These are phyloP conservation scores for Glycine tomentella DNA, from an alignment of 306 rosid genomes.

Conservation along the genomic window DNA sequence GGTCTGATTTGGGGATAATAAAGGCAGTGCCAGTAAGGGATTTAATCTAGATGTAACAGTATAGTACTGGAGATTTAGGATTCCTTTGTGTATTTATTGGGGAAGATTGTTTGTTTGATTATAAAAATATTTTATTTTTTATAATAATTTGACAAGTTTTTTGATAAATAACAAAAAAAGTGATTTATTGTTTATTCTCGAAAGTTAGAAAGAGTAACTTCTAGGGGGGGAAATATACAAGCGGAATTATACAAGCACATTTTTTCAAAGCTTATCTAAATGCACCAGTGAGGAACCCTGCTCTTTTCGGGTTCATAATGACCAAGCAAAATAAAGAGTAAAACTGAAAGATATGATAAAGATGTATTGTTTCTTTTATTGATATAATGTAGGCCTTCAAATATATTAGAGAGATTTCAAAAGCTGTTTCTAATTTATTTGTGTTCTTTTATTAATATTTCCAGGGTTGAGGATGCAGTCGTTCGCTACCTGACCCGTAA, in stretches of 20 bases:
- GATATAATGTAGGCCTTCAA: conserved; percentile 3
- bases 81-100: too few relatives aligned
- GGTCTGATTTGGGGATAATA: too few relatives aligned
- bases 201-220: not conserved
- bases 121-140: too few relatives aligned
- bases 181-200: not conserved
- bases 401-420: conserved; percentile 8
- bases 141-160: too few relatives aligned
- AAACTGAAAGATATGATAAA: conserved; percentile 21
- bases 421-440: conserved; percentile 37
- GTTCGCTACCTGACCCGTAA: conserved; percentile 87
- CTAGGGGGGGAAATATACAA: too few relatives aligned
- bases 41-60: too few relatives aligned
- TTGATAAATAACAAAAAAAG: too few relatives aligned
- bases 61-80: too few relatives aligned
- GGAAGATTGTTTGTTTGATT: too few relatives aligned
- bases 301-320: too few relatives aligned
- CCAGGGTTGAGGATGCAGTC: conserved; percentile 94
- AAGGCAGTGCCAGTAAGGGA: too few relatives aligned
- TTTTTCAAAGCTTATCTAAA: not conserved
- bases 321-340: too few relatives aligned
- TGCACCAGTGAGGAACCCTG: not conserved
- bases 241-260: not conserved
- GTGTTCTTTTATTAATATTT: conserved; percentile 31
- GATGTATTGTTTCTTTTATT: conserved; percentile 19